Evolutionary conservation across 805 yeast species (phyloP), one percentile per base, ranked within the genome.

Genomic region (Yarrowia divulgata): DNA sequence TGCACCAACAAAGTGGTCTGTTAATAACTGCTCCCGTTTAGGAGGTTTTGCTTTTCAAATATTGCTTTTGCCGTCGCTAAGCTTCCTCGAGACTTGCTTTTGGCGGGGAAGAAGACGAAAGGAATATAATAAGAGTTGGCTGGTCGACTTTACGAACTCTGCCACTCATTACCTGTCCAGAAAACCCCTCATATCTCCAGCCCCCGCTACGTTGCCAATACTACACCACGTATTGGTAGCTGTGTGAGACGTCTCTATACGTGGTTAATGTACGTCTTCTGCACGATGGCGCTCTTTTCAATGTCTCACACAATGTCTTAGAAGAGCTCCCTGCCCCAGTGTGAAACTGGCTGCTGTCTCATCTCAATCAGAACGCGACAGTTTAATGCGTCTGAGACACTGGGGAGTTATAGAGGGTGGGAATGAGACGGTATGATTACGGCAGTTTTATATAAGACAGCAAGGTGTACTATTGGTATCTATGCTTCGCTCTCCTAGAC

Each of bases 271-370:
- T 8, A 42, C 8, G 19, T 42, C 19, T n/a, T n/a, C 46, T 42
- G 19, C 46, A 10, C 49, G 49, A 19, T 19, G 23, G 19, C 14
- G 14, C 32, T 14, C 18, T 10, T 16, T 37, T 12, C 18, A 18
- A 37, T 54, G 58, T 54, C 58, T 54, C 32, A 54, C 42, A 3
- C 14, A 23, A 8, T 54, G 58, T 54, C 58, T 54, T 29, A 18
- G 6, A 32, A 13, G 6, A 18, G 12, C 8, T 10, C 34, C 32
- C 29, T 45, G 49, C 49, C 23, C 29, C 49, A 45, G 16, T 18
- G 29, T 42, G 19, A 42, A 42, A 42, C 46, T n/a, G n/a, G 49
- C 49, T 45, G 49, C 49, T 45, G 49, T 45, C 50, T 46, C 34
- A 46, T 23, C 32, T 23, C 9, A 23, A 19, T 3, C n/a, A 23